phyloP scores from a whole-genome alignment of 371 early-diverging fungal species.

The Massospora cicadina region DNA sequence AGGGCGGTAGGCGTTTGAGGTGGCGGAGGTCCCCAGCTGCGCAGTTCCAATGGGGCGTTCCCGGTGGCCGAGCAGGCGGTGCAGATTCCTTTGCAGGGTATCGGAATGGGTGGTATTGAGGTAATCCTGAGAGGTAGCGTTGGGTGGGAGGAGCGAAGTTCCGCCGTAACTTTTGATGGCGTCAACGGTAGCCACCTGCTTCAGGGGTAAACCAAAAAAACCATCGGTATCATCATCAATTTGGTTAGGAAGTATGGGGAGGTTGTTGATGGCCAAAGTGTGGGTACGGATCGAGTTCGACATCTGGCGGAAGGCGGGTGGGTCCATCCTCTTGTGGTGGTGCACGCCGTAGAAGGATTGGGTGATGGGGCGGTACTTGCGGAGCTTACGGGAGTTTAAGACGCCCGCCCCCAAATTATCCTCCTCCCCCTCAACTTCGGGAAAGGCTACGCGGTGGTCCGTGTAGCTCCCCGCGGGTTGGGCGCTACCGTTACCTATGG shows the following conservation, averaged over 20 bases:
- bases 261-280: slow-evolving; percentile 8
- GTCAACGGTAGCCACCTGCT: not conserved
- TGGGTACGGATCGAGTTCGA: slow-evolving; percentile 5
- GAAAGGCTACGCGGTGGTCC: not conserved
- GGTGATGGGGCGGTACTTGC: slow-evolving; percentile 11
- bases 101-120: not conserved
- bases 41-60: not conserved
- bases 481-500: not conserved
- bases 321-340: slow-evolving; percentile 6
- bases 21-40: not conserved
- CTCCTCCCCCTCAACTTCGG: not conserved
- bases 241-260: not conserved
- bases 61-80: not conserved
- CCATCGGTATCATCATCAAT: not conserved
- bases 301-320: not conserved
- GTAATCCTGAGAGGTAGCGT: not conserved
- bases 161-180: not conserved
- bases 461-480: not conserved
- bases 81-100: not conserved
- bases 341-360: slow-evolving; percentile 9
- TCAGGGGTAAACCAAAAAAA: not conserved
- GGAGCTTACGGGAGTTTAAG: not conserved
- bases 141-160: not conserved
- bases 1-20: slow-evolving; percentile 1
- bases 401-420: not conserved